Conservation (phyloP, 805 yeast genomes). For the Metschnikowia drakensbergensis region DNA sequence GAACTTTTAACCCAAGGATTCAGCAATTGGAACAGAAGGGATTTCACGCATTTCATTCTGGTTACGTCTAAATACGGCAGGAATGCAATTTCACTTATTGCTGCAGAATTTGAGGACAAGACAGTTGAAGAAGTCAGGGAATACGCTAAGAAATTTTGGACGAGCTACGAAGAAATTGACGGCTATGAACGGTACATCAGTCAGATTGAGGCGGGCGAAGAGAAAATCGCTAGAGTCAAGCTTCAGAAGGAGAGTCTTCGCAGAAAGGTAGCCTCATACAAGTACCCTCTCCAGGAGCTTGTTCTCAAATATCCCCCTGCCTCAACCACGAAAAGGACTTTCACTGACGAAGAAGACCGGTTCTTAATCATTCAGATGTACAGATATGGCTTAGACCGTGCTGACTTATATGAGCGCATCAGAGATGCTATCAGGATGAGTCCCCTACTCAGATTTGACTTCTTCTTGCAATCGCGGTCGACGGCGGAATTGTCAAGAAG, state of each 20-base stretch:
- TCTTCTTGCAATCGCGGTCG: constrained; percentile 77
- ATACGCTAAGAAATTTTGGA: constrained; percentile 82
- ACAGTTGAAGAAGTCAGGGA: constrained; percentile 72
- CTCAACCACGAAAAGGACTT: constrained; percentile 57
- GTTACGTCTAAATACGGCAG: constrained; percentile 78
- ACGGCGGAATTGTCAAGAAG: constrained; percentile 77
- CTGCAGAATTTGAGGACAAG: constrained; percentile 79
- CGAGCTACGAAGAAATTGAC: constrained; percentile 70
- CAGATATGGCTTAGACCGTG: constrained; percentile 74
- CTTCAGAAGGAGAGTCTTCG: constrained; percentile 77
- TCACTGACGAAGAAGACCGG: constrained; percentile 87
- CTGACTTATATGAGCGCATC: constrained; percentile 73
- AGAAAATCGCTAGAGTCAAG: constrained; percentile 58
- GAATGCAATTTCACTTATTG: constrained; percentile 63
- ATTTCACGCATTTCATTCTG: constrained; percentile 76
- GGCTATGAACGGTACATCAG: constrained; percentile 80
- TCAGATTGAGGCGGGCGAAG: constrained; percentile 88
- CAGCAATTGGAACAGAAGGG: constrained; percentile 81
- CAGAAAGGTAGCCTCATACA: constrained; percentile 65
- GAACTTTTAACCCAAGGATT: constrained; percentile 64
- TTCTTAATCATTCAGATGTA: constrained; percentile 77
- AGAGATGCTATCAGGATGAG: constrained; percentile 69
- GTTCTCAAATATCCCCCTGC: constrained; percentile 69
- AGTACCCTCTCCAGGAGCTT: constrained; percentile 77
- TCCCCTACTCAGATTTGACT: constrained; percentile 81